phyloP scores from a whole-genome alignment of 2,329 filamentous ascomycete genomes.

The Chaetomium strumarium region DNA sequence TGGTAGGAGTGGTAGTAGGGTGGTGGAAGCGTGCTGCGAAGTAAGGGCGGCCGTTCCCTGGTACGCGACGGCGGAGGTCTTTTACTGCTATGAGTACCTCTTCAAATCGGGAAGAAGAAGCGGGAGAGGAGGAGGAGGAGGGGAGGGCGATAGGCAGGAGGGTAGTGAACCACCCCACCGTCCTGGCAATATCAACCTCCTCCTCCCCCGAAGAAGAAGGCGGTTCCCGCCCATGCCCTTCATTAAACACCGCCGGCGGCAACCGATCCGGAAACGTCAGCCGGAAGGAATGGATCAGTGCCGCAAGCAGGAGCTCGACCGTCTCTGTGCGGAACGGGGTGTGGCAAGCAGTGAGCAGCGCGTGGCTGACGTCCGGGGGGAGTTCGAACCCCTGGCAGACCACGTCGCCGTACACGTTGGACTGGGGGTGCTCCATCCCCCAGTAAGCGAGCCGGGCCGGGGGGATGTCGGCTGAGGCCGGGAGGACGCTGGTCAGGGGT shows the following conservation, averaged over 20 bases:
- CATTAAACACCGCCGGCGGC: slow-evolving; percentile 34
- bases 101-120: too few species aligned
- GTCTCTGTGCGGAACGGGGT: slow-evolving; percentile 31
- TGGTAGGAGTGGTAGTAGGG: too few species aligned
- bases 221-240: slow-evolving; percentile 38
- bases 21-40: slow-evolving; percentile 32
- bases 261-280: slow-evolving; percentile 31
- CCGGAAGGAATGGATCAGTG: slow-evolving; percentile 32
- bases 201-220: slow-evolving; percentile 15
- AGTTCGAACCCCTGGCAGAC: slow-evolving; percentile 34
- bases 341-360: slow-evolving; percentile 27
- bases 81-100: slow-evolving; percentile 27
- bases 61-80: slow-evolving; percentile 31
- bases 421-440: slow-evolving; percentile 22
- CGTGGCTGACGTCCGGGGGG: slow-evolving; percentile 28
- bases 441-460: slow-evolving; percentile 23
- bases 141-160: slow-evolving; percentile 31
- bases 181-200: slow-evolving; percentile 33
- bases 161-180: slow-evolving; percentile 43
- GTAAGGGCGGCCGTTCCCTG: slow-evolving; percentile 34
- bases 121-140: neutral
- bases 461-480: slow-evolving; percentile 9
- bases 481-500: slow-evolving; percentile 8
- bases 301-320: slow-evolving; percentile 35
- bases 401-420: slow-evolving; percentile 25